These are phyloP conservation scores for Aspergillus fumigatiaffinis DNA, from an alignment of 2,329 filamentous ascomycete genomes.

Conservation along the genomic window DNA sequence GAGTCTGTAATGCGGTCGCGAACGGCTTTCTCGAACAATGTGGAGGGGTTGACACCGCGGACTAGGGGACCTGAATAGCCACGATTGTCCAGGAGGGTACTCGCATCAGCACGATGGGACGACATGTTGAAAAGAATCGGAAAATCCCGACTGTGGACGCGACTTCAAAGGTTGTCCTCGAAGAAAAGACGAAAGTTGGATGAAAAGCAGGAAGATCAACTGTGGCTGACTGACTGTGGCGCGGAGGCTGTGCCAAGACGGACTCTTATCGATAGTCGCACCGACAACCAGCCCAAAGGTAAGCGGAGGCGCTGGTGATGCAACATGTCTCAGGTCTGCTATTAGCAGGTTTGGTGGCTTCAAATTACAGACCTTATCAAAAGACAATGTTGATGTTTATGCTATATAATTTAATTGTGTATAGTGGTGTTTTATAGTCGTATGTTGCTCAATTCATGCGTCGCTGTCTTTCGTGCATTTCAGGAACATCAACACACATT, in stretches of 20 bases:
- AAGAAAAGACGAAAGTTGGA: slow-evolving; percentile 2
- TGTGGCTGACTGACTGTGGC: neutral
- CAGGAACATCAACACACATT: neutral
- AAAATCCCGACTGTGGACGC: slow-evolving; percentile 21
- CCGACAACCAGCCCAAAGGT: slow-evolving; percentile 25
- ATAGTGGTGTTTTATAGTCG: neutral
- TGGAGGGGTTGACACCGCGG: slow-evolving; percentile 90
- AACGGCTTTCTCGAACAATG: slow-evolving; percentile 91
- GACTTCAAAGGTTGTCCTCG: neutral
- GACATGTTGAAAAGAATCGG: slow-evolving; percentile 48
- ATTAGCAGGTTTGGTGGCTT: neutral
- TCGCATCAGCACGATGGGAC: slow-evolving; percentile 72
- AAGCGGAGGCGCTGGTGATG: slow-evolving; percentile 13
- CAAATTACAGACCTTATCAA: neutral
- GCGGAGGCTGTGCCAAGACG: slow-evolving; percentile 17
- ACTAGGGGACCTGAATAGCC: slow-evolving; percentile 73
- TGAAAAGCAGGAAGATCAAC: slow-evolving; percentile 3
- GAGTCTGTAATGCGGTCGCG: slow-evolving; percentile 92
- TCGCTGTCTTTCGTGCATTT: neutral
- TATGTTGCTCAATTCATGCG: neutral
- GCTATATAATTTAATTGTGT: neutral
- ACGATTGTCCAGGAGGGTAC: slow-evolving; percentile 77
- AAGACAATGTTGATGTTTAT: neutral
- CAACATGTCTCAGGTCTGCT: neutral
- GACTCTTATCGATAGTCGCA: slow-evolving; percentile 38